Conservation (phyloP, 2,329 filamentous ascomycete species). For the Aspergillus sp. region DNA sequence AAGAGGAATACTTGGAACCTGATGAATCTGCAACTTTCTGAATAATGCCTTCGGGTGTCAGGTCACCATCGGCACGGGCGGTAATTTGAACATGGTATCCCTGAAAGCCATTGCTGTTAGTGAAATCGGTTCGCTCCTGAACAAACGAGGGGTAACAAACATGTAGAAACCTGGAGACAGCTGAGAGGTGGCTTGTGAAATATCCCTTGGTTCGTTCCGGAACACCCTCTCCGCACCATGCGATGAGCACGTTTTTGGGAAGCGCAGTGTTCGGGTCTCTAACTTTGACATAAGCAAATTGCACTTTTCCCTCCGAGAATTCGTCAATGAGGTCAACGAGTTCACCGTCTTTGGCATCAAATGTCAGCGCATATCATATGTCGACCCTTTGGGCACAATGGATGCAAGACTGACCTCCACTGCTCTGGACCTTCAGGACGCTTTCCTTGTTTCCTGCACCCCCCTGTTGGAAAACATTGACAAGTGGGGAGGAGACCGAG, state of each 20-base stretch:
- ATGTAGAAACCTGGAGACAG: slow-evolving; percentile 85
- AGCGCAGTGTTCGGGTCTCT: slow-evolving; percentile 86
- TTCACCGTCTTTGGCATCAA: slow-evolving; percentile 65
- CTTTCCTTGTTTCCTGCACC: slow-evolving; percentile 81
- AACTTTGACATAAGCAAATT: slow-evolving; percentile 95
- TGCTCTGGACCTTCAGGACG: slow-evolving; percentile 85
- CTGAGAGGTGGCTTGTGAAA: slow-evolving; percentile 87
- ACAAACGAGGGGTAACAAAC: slow-evolving; percentile 32
- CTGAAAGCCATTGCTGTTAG: slow-evolving; percentile 23
- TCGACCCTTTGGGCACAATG: background rate
- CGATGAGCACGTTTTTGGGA: slow-evolving; percentile 87
- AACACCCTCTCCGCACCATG: slow-evolving; percentile 95
- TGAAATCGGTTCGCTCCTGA: background rate
- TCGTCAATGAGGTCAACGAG: slow-evolving; percentile 84
- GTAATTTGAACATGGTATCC: slow-evolving; percentile 98
- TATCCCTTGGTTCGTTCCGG: slow-evolving; percentile 98
- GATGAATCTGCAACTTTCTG: slow-evolving; percentile 93
- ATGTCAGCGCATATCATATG: background rate
- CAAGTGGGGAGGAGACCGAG: slow-evolving; percentile 81
- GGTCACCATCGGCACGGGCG: slow-evolving; percentile 79
- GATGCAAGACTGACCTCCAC: slow-evolving; percentile 58
- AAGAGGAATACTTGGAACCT: slow-evolving; percentile 82
- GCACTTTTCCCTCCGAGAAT: slow-evolving; percentile 91
- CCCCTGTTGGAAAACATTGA: slow-evolving; percentile 74
- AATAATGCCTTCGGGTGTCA: slow-evolving; percentile 79